These are phyloP conservation scores for Psilocybe cyanescens DNA, from an alignment of 768 basidiomycete species.

Conservation along the genomic window DNA sequence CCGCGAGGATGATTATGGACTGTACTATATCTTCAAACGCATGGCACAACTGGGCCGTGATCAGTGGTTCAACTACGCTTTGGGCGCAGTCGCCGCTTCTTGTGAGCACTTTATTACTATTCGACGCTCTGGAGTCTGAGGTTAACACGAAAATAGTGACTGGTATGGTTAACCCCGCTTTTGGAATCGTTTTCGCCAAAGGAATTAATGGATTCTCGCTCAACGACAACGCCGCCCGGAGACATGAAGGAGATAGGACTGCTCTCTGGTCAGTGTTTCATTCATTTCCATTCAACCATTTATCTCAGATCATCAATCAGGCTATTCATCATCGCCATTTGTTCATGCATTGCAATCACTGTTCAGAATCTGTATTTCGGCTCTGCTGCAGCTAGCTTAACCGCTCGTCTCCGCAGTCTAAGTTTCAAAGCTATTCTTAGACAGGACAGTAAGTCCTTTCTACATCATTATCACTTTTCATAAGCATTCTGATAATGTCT, in stretches of 20 bases:
- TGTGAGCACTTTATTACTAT: not conserved
- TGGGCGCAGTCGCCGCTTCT: conserved; percentile 48
- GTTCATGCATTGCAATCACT: conserved; percentile 60
- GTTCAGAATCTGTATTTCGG: conserved; percentile 74
- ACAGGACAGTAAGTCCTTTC: conserved; percentile 70
- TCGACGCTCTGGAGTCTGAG: too few species aligned
- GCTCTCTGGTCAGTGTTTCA: conserved; percentile 53
- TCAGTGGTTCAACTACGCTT: conserved; percentile 56
- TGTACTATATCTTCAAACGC: conserved; percentile 69
- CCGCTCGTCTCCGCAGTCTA: conserved; percentile 66
- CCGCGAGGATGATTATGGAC: conserved; percentile 24
- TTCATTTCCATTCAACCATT: too few species aligned
- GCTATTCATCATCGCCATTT: conserved; percentile 75
- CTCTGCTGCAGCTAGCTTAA: conserved; percentile 67
- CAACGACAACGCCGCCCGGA: conserved; percentile 41
- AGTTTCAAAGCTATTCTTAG: conserved; percentile 80
- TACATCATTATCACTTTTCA: too few species aligned
- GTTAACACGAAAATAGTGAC: not conserved
- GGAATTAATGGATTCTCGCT: conserved; percentile 55
- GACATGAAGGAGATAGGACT: conserved; percentile 63
- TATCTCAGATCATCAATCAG: not conserved
- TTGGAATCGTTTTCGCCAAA: conserved; percentile 69
- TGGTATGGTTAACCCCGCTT: conserved; percentile 59
- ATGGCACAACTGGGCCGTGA: conserved; percentile 66
- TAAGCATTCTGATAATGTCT: conserved; percentile 6